Evolutionary conservation across 192 early-diverging fungal genomes (phyloP).

Genomic region (Podila verticillata): DNA sequence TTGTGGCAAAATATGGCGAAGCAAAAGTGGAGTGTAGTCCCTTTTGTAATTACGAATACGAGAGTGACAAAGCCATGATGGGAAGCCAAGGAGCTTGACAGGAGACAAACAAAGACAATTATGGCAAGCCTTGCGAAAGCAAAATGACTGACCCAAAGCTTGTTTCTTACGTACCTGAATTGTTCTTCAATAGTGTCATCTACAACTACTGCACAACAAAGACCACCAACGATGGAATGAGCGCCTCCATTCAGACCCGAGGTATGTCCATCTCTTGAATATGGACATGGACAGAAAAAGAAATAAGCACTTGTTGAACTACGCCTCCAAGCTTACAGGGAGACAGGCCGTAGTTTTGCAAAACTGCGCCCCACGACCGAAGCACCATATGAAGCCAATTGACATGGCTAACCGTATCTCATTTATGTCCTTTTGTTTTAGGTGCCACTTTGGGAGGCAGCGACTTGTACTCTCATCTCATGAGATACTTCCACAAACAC

Average conservation of each 20-base stretch:
- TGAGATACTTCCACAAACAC: constrained; percentile 64
- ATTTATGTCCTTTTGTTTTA: neutral
- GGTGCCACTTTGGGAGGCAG: constrained; percentile 66
- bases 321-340: neutral
- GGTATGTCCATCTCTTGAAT: constrained; percentile 14
- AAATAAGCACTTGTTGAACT: neutral
- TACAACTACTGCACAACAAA: constrained; percentile 83
- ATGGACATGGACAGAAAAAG: neutral
- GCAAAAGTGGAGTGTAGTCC: too few relatives aligned
- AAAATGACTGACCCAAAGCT: too few relatives aligned
- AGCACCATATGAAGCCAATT: neutral
- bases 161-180: neutral
- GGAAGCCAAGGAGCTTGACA: too few relatives aligned
- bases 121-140: too few relatives aligned
- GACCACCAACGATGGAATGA: constrained; percentile 21
- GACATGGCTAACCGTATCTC: neutral
- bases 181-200: constrained; percentile 59
- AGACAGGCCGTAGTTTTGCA: neutral
- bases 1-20: too few relatives aligned
- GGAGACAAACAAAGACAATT: too few relatives aligned
- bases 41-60: too few relatives aligned
- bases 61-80: too few relatives aligned
- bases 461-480: constrained; percentile 61
- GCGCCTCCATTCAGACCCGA: constrained; percentile 39
- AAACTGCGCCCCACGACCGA: constrained; percentile 21